Conservation (phyloP, 1,284 basidiomycete species). For the Cystobasidiaceae sp. region DNA sequence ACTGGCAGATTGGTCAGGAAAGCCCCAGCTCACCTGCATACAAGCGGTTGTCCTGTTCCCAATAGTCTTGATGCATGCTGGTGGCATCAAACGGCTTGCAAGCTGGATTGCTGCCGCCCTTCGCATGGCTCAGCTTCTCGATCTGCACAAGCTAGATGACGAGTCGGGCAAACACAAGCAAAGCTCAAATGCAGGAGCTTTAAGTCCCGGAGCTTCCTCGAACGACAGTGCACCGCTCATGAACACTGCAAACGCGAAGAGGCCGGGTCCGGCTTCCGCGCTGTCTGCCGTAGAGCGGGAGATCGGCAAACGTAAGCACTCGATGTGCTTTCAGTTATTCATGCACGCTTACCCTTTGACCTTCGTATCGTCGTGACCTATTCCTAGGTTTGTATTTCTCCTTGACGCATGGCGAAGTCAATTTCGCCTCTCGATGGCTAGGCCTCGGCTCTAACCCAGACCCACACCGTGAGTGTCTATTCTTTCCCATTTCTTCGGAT, state of each 20-base stretch:
- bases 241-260: not conserved
- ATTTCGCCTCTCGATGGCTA: conserved; percentile 29
- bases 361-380: too few species aligned
- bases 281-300: conserved; percentile 20
- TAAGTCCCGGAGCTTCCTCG: too few species aligned
- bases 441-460: conserved; percentile 18
- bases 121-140: conserved; percentile 31
- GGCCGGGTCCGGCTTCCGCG: not conserved
- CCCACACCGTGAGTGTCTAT: conserved; percentile 3
- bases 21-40: conserved; percentile 24
- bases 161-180: not conserved
- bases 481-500: not conserved
- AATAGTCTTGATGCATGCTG: conserved; percentile 29
- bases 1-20: conserved; percentile 31
- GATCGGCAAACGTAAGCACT: conserved; percentile 20
- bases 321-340: not conserved
- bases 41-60: conserved; percentile 24
- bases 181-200: too few species aligned
- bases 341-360: too few species aligned
- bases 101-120: conserved; percentile 28
- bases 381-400: conserved; percentile 24
- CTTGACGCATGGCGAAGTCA: conserved; percentile 26
- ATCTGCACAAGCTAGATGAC: conserved; percentile 29
- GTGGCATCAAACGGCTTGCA: conserved; percentile 25
- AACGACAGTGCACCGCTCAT: not conserved